Evolutionary conservation across 1,284 basidiomycete species (phyloP).

Genomic region (Leccinum subatratum): DNA sequence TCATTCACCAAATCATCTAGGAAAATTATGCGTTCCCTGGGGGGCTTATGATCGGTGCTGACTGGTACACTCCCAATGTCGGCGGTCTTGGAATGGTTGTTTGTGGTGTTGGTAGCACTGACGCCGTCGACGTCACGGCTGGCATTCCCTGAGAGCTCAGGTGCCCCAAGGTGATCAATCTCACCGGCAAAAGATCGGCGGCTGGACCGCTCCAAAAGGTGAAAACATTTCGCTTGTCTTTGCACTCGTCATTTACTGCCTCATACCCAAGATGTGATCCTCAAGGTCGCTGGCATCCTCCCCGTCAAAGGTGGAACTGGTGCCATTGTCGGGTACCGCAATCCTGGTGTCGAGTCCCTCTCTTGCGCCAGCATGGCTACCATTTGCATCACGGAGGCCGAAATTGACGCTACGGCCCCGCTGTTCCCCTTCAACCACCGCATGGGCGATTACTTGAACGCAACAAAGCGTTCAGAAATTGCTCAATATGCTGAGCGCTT

Average conservation of each 20-base stretch:
- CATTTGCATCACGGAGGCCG: conserved; percentile 99
- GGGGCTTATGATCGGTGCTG: conserved; percentile 99
- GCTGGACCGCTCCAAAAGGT: conserved; percentile 99
- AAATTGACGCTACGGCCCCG: conserved; percentile 98
- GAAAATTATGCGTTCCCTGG: conserved; percentile 99
- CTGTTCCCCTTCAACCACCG: conserved; percentile 98
- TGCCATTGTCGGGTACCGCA: conserved; percentile 93
- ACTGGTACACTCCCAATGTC: conserved; percentile 98
- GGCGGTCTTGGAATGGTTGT: conserved; percentile 99
- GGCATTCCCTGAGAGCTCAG: conserved; percentile 98
- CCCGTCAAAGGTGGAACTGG: conserved; percentile 98
- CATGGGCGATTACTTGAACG: conserved; percentile 90
- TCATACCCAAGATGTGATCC: conserved; percentile 72
- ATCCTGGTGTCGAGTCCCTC: conserved; percentile 90
- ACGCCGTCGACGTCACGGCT: conserved; percentile 99
- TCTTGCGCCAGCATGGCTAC: conserved; percentile 99
- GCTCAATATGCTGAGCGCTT: conserved; percentile 89
- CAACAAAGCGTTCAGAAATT: conserved; percentile 87
- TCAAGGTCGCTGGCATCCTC: conserved; percentile 95
- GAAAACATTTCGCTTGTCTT: background rate
- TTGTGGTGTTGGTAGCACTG: conserved; percentile 98
- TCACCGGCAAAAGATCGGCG: conserved; percentile 93
- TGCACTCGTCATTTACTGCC: conserved; percentile 4
- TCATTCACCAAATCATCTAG: conserved; percentile 95
- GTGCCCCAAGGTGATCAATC: conserved; percentile 96